A percentile compares a stretch with the other conserved stretches of the same genome.
Conservation (phyloP, 1,139 yeast species). For the Yamadazyma diospyri region DNA sequence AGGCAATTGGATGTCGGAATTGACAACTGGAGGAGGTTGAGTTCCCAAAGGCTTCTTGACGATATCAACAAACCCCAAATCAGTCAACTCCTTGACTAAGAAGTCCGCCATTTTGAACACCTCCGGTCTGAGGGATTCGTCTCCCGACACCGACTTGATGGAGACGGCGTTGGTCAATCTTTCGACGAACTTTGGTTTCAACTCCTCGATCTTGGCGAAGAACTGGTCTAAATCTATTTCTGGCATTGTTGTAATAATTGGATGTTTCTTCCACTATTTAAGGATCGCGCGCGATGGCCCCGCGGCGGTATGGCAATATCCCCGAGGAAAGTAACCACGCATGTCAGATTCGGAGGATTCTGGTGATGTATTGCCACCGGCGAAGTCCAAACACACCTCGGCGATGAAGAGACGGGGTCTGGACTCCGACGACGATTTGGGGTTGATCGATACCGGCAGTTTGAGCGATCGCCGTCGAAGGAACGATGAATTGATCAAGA, state of each 20-base stretch:
- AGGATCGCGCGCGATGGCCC: conserved; percentile 1
- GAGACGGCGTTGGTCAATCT: conserved; percentile 79
- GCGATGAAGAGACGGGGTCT: neutral
- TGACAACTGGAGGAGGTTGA: conserved; percentile 82
- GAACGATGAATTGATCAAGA: conserved; percentile 1
- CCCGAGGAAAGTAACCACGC: neutral
- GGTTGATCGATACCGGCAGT: neutral
- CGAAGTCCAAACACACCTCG: neutral
- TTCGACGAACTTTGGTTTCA: conserved; percentile 64
- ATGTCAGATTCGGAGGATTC: conserved; percentile 1
- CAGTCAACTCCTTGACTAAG: conserved; percentile 61
- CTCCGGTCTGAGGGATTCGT: conserved; percentile 79
- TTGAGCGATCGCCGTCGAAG: neutral
- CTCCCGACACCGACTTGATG: conserved; percentile 93
- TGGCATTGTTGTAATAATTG: conserved; percentile 12
- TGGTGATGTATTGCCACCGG: conserved; percentile 2
- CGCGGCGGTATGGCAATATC: neutral
- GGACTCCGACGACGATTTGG: neutral
- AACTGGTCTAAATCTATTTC: conserved; percentile 43
- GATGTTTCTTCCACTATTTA: neutral
- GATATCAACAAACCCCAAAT: conserved; percentile 77
- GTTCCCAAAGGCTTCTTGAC: conserved; percentile 78
- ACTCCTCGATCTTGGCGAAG: conserved; percentile 63
- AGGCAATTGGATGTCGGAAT: conserved; percentile 70
- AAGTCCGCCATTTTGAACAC: conserved; percentile 87